Evolutionary conservation across 306 rosid genomes (phyloP).

Genomic region (Cercis canadensis): DNA sequence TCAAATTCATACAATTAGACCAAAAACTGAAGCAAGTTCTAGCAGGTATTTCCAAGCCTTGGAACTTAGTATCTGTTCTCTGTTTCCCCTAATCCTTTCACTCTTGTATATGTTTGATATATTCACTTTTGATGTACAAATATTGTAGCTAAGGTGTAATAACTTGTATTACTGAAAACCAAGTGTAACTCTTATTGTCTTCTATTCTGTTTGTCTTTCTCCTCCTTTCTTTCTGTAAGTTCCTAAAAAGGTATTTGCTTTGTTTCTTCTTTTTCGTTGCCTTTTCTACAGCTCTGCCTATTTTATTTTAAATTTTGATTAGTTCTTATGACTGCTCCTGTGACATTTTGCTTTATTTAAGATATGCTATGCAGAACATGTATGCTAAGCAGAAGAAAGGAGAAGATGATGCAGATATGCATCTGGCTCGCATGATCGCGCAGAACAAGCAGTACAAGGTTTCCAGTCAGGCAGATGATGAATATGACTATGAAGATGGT

Average conservation of each 20-base stretch:
- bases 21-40: conserved; percentile 52
- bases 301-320: neutral
- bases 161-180: conserved; percentile 21
- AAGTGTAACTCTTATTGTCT: neutral
- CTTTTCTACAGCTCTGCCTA: conserved; percentile 12
- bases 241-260: no score
- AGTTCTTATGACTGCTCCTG: conserved; percentile 13
- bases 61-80: neutral
- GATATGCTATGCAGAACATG: conserved; percentile 55
- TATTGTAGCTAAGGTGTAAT: conserved; percentile 25
- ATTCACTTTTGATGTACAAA: conserved; percentile 25
- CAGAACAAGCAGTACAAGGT: conserved; percentile 73
- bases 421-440: conserved; percentile 82
- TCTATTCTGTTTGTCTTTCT: neutral
- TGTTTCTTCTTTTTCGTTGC: neutral
- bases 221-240: neutral
- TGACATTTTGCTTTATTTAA: conserved; percentile 42
- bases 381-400: conserved; percentile 58
- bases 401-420: conserved; percentile 84
- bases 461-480: conserved; percentile 81
- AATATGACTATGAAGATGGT: conserved; percentile 79
- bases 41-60: conserved; percentile 57
- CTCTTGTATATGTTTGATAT: neutral
- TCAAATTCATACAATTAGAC: conserved; percentile 46
- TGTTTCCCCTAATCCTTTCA: neutral